A percentile compares a stretch with the other conserved stretches of the same genome.
phyloP scores from a whole-genome alignment of 2,329 filamentous ascomycete species.

The Lithohypha guttulata region DNA sequence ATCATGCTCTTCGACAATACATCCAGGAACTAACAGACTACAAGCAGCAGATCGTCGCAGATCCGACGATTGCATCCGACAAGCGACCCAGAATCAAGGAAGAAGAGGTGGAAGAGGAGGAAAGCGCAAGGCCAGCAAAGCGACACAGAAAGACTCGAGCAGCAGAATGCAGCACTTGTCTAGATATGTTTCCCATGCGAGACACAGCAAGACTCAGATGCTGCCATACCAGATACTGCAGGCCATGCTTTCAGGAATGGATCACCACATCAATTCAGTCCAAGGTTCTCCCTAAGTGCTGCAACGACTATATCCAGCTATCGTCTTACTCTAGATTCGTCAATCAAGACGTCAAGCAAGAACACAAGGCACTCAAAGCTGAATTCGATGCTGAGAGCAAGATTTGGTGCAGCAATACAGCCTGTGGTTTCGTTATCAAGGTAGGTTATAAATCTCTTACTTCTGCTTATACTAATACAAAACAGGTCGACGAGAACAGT shows the following conservation, averaged over 20 bases:
- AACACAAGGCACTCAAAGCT: background rate
- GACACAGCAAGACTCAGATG: background rate
- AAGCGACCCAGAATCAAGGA: too few relatives aligned
- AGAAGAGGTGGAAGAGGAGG: too few relatives aligned
- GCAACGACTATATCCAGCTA: background rate
- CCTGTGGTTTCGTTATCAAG: background rate
- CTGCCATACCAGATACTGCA: background rate
- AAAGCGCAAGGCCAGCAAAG: background rate
- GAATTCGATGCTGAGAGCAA: conserved; percentile 4
- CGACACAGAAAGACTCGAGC: background rate
- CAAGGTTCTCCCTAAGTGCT: background rate
- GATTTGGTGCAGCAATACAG: conserved; percentile 1
- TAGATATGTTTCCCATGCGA: background rate
- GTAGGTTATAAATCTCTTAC: background rate
- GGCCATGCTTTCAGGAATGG: background rate
- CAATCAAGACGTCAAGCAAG: background rate
- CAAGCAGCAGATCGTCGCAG: background rate
- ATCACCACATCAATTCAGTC: background rate
- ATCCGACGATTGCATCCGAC: background rate
- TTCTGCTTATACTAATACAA: background rate
- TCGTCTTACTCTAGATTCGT: background rate
- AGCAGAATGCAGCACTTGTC: background rate
- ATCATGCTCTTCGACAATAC: background rate
- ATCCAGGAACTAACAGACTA: background rate
- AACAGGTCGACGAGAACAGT: background rate